Conservation (phyloP, 2,329 filamentous ascomycete genomes). For the Hymenoscyphus occultus region DNA sequence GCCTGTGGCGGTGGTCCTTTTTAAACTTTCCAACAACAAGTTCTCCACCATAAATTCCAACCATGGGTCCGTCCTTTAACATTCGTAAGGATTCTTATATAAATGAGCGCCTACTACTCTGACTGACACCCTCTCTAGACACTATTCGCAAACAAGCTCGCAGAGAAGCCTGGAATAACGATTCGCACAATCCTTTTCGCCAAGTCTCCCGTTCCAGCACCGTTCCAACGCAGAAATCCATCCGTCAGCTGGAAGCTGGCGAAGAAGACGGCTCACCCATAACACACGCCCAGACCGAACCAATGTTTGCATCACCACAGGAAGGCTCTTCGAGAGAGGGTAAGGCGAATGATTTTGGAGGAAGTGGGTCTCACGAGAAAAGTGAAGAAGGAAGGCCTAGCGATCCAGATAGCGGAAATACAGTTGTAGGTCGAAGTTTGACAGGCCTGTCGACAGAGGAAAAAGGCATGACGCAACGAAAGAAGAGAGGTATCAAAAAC, state of each 20-base stretch:
- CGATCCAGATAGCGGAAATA: constrained; percentile 20
- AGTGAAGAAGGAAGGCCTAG: constrained; percentile 13
- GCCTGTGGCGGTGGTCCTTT: neutral
- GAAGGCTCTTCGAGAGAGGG: constrained; percentile 2
- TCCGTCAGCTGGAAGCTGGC: constrained; percentile 15
- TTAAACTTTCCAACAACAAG: neutral
- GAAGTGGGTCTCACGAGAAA: neutral
- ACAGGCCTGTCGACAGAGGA: neutral
- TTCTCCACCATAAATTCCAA: neutral
- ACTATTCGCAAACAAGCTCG: constrained; percentile 31
- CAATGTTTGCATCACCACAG: constrained; percentile 13
- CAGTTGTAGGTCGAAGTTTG: constrained; percentile 16
- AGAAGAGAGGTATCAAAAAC: constrained; percentile 20
- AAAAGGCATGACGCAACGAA: constrained; percentile 16
- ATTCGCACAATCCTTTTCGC: constrained; percentile 33
- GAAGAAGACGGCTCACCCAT: constrained; percentile 13
- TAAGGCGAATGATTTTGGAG: neutral
- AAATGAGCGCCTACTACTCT: neutral
- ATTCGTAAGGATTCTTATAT: neutral
- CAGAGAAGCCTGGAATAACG: constrained; percentile 35
- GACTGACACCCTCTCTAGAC: constrained; percentile 26
- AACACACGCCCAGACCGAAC: constrained; percentile 25
- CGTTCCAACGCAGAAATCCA: constrained; percentile 5
- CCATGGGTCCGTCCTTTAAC: constrained; percentile 5
- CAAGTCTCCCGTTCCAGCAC: constrained; percentile 28